These are phyloP conservation scores for Pholiota adiposa DNA, from an alignment of 1,284 basidiomycete species.

Conservation along the genomic window DNA sequence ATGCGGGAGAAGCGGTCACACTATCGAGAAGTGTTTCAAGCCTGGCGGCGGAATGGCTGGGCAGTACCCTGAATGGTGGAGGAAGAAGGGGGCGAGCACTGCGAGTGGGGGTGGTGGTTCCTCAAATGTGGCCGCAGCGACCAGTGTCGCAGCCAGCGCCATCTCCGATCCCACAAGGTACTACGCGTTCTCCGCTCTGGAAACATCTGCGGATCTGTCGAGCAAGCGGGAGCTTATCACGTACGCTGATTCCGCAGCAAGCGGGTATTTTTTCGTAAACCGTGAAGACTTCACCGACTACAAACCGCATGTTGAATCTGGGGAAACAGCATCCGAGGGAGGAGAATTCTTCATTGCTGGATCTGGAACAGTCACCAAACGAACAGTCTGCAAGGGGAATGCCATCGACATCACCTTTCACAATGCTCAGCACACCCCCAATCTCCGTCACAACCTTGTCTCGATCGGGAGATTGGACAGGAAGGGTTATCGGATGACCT, in stretches of 20 bases:
- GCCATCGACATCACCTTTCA: conserved; percentile 8
- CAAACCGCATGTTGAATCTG: neutral
- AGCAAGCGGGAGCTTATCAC: neutral
- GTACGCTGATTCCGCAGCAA: conserved; percentile 15
- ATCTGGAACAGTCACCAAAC: conserved; percentile 2
- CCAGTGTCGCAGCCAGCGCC: conserved; percentile 1
- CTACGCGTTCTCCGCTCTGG: neutral
- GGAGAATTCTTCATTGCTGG: conserved; percentile 6
- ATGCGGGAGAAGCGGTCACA: conserved; percentile 5
- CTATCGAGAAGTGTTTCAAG: conserved; percentile 6
- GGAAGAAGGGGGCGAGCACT: neutral
- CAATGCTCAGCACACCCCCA: conserved; percentile 18
- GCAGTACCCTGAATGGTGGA: conserved; percentile 14
- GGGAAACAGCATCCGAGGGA: neutral
- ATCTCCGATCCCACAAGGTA: neutral
- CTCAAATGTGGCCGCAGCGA: neutral
- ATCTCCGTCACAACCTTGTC: conserved; percentile 15
- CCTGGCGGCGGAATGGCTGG: conserved; percentile 15
- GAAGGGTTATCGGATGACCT: conserved; percentile 7
- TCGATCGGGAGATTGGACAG: neutral
- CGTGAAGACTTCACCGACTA: conserved; percentile 9
- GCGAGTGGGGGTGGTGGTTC: neutral
- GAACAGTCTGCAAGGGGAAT: neutral
- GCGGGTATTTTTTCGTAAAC: conserved; percentile 6
- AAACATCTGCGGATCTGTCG: neutral